Base-by-base conservation (phyloP, 495 filamentous ascomycete genomes). In the Lophium mytilinum region DNA sequence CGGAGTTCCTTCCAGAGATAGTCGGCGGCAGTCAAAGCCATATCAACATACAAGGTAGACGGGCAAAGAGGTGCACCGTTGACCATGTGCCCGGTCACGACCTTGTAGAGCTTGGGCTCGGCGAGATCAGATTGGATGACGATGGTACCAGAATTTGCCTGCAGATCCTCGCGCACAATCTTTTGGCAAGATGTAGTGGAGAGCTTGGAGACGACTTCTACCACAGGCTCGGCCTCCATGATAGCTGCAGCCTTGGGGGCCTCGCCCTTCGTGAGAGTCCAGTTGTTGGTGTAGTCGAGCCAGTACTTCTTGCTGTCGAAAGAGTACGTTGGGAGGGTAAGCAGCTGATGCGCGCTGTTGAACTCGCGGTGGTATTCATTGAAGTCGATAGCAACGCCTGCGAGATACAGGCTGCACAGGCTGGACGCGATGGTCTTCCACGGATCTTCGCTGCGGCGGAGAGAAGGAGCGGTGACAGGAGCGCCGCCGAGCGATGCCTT, bases 261-360 rank as follows among this genome's bases (percentile, higher is more conserved):
- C 48, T 76, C 71, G 37, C 75, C 75, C 62, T 78, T 78, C 35
- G 67, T 74, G n/a, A 78, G 65, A 53, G 68, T 70, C 75, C 75
- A 78, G 64, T 78, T 73, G 58, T 76, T 74, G 60, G 67, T 65
- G 57, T 77, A 75, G 53, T 77, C 71, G 17, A 79, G 67, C 76
- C 76, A 79, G 58, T 78, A 78, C 45, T 66, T 76, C 69, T 79
- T 77, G 35, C 73, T 63, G 53, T 79, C 76, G 49, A 76, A 79
- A 1, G 62, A 64, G 51, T 79, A 79, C 0, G 75, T 73, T 8
- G 77, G 77, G 7, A 80, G 65, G 10, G 67, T 60, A 9, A 75
- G 56, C 1, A 80, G 56, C 50, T 66, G 58, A 19, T 76, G 74
- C 41, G 70, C 66, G 35, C 63, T 55, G 50, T 72, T 69, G 66